These are phyloP conservation scores for Nelumbo lutea DNA, from an alignment of 164 flowering plant genomes.

Conservation along the genomic window DNA sequence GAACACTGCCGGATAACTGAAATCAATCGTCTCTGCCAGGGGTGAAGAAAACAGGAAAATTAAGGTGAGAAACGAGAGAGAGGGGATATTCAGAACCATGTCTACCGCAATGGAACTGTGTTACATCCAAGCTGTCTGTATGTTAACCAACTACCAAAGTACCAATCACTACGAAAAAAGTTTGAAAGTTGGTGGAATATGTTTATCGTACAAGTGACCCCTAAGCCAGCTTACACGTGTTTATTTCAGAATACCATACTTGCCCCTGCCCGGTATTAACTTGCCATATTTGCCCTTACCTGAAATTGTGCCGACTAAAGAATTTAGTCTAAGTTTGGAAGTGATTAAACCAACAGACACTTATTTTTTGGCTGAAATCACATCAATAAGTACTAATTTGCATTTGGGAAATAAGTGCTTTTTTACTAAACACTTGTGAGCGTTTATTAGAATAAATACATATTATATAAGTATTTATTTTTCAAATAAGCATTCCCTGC, in stretches of 20 bases:
- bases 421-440: too few relatives aligned
- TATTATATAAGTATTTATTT: not conserved
- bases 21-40: conserved; percentile 17
- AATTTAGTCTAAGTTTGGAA: too few relatives aligned
- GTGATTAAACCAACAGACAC: too few relatives aligned
- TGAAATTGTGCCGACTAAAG: too few relatives aligned
- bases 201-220: conserved; percentile 7
- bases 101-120: not conserved
- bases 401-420: too few relatives aligned
- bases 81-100: conserved; percentile 7
- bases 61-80: conserved; percentile 8
- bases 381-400: too few relatives aligned
- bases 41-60: not conserved
- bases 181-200: conserved; percentile 7
- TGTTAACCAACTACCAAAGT: conserved; percentile 8
- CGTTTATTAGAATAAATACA: not conserved
- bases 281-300: too few relatives aligned
- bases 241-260: too few relatives aligned
- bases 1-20: conserved; percentile 52
- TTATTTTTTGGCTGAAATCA: too few relatives aligned
- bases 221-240: not conserved
- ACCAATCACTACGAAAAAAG: not conserved
- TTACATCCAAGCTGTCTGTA: not conserved
- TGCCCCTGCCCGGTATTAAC: too few relatives aligned
- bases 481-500: not conserved